Evolutionary conservation across 129 eudicot species (phyloP).

Genomic region (Rutidosis leptorrhynchoides): DNA sequence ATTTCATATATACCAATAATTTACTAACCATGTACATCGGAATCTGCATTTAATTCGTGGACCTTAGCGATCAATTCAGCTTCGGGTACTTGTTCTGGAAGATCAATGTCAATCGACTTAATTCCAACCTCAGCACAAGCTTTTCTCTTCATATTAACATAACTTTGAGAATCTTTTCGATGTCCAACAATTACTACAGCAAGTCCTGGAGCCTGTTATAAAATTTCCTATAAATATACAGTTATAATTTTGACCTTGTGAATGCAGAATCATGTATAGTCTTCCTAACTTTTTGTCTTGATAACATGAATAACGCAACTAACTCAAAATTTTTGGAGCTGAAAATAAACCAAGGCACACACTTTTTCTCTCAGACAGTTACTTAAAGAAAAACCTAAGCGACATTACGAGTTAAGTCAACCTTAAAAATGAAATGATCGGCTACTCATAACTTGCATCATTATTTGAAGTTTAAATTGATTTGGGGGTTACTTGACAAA

Average conservation of each 20-base stretch:
- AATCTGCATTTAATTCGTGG: conserved; percentile 75
- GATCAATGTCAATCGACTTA: conserved; percentile 66
- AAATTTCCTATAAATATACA: background rate
- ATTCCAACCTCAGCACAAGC: conserved; percentile 91
- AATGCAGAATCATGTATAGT: background rate
- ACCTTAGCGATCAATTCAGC: conserved; percentile 73
- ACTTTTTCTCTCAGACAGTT: background rate
- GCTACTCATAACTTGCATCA: too few relatives aligned
- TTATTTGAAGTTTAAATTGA: too few relatives aligned
- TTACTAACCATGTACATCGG: conserved; percentile 80
- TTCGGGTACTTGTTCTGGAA: conserved; percentile 81
- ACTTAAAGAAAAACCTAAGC: background rate
- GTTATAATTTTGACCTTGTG: background rate
- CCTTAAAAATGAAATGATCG: too few relatives aligned
- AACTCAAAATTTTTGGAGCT: background rate
- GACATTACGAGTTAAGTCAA: too few relatives aligned
- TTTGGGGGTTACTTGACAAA: too few relatives aligned
- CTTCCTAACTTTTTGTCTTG: background rate
- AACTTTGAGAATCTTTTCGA: conserved; percentile 94
- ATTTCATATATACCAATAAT: background rate
- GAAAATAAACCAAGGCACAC: background rate
- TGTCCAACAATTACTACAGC: conserved; percentile 88
- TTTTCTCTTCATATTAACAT: conserved; percentile 87
- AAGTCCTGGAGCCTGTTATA: conserved; percentile 78
- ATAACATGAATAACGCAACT: background rate